Evolutionary conservation across 73 alveolate genomes (phyloP).

Genomic region (Paramecium tetraurelia): DNA sequence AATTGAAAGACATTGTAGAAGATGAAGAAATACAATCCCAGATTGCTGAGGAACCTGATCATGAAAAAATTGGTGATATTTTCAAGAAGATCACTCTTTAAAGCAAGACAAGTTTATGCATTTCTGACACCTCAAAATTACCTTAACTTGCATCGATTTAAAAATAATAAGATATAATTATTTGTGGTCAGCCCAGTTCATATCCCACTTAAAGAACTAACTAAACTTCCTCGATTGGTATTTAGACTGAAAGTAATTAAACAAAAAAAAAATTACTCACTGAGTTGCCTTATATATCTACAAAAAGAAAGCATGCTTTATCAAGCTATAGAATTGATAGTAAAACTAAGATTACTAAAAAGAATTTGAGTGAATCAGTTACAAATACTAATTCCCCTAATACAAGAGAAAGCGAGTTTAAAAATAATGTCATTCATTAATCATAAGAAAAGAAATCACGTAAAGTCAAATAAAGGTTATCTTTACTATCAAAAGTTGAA

Average conservation of each 20-base stretch:
- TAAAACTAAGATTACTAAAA: background rate
- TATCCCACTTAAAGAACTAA: background rate
- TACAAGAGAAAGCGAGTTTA: background rate
- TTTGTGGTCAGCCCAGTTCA: background rate
- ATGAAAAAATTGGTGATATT: conserved; percentile 4
- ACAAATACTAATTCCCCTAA: background rate
- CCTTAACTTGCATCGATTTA: background rate
- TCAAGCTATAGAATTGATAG: background rate
- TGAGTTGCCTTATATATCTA: background rate
- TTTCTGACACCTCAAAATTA: background rate
- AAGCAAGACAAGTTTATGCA: background rate
- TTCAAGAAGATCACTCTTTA: background rate
- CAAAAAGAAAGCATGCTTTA: background rate
- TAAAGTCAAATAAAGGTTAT: background rate
- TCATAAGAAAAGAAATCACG: background rate
- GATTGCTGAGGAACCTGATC: conserved; percentile 37
- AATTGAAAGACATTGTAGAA: conserved; percentile 14
- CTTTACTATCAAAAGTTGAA: background rate
- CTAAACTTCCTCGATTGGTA: background rate
- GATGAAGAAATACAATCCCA: conserved; percentile 33
- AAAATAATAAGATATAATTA: background rate
- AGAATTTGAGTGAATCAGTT: background rate
- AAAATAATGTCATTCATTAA: background rate
- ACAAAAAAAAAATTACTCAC: background rate
- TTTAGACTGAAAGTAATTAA: background rate